Base-by-base conservation (phyloP, 495 filamentous ascomycete species). In the Opeltia flavorubescens region DNA sequence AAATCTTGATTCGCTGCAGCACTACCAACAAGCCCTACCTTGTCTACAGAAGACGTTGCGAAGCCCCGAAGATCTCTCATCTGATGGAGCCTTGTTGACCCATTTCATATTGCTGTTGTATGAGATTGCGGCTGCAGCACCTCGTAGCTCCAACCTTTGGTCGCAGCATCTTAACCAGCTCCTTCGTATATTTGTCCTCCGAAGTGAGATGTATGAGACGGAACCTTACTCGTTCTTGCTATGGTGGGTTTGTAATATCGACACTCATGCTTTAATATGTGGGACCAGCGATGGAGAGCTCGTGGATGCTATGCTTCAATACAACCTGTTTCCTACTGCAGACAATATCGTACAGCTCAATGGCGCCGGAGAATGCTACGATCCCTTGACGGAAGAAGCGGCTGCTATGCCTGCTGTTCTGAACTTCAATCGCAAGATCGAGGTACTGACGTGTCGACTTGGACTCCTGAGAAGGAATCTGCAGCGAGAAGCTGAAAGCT, bases 51-150 rank as follows among this genome's bases (percentile, higher is more conserved):
- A 48, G 27, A 70, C 61, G 35, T 55, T 75, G 4, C 64, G 60
- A 7, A 66, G 60, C 39, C 61, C 63, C 31, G 57, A 70, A 20
- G 71, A 77, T 50, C 65, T 76, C 20, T 65, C 68, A 25, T 78
- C 74, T 0, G 71, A 79, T 55, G 75, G 73, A 13, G 60, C 69
- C 2, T 75, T 78, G 40, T 57, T 80, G 2, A 72, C 73, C 0
- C 75, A 80, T 51, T 78, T 78, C 55, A 55, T 79, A n/a, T 63
- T 79, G 4, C 65, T 78, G 15, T 56, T 80, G 15, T 78, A 76
- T 47, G 76, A 79, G 66, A 65, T 77, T 45, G 65, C 66, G 15
- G 67, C 69, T 30, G 64, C 66, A 4, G 67, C 67, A 50, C 60
- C 62, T 12, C 58, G 66, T 33, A 61, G 62, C 34, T 62, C 70